Evolutionary conservation across 257 asterid genomes (phyloP).

Genomic region (Echites panduratus): DNA sequence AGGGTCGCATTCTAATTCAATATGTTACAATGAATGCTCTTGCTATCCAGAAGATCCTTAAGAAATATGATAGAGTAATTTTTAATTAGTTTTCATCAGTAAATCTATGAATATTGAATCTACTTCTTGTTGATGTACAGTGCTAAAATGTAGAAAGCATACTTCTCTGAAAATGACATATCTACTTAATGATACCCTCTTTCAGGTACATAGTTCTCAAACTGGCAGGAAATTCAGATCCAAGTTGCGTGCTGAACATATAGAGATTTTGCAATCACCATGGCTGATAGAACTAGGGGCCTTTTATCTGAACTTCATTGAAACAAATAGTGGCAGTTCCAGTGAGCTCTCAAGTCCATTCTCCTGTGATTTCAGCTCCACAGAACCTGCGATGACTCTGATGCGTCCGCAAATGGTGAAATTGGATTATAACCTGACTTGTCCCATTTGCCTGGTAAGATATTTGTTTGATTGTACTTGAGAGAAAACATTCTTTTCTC

Average conservation of each 20-base stretch:
- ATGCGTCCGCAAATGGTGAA: conserved; percentile 51
- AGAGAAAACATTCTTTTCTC: background rate
- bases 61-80: conserved; percentile 83
- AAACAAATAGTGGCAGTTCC: conserved; percentile 29
- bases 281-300: conserved; percentile 88
- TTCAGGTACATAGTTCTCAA: conserved; percentile 64
- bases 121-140: background rate
- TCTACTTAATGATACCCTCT: conserved; percentile 4
- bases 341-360: conserved; percentile 37
- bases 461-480: background rate
- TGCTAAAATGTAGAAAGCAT: conserved; percentile 1
- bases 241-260: conserved; percentile 52
- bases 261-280: conserved; percentile 73
- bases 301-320: conserved; percentile 48
- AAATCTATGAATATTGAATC: background rate
- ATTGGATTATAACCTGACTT: conserved; percentile 62
- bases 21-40: conserved; percentile 75
- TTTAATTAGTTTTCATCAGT: background rate
- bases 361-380: conserved; percentile 40
- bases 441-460: conserved; percentile 83
- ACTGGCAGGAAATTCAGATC: conserved; percentile 75
- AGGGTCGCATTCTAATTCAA: conserved; percentile 58
- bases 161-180: background rate
- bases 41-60: conserved; percentile 84
- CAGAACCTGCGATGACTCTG: conserved; percentile 51